Evolutionary conservation across 1,284 basidiomycete species (phyloP).

Genomic region (Heliocybe sulcata): DNA sequence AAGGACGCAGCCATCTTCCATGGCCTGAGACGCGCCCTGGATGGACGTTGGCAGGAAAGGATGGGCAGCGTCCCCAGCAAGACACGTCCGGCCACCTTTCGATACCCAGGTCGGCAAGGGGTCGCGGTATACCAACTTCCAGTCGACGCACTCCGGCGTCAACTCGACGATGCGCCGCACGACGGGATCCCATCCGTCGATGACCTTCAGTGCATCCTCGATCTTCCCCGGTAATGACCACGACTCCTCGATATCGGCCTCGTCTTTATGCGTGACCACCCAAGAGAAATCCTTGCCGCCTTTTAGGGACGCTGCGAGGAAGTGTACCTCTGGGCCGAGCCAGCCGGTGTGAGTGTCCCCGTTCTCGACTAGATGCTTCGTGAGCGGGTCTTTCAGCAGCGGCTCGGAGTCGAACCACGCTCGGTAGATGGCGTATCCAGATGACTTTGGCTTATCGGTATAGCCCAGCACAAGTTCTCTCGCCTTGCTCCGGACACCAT

Average conservation of each 20-base stretch:
- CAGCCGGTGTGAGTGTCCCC: constrained; percentile 7
- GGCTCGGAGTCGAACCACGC: constrained; percentile 14
- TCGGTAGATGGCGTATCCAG: constrained; percentile 14
- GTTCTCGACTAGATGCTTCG: constrained; percentile 10
- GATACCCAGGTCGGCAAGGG: constrained; percentile 10
- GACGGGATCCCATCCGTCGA: constrained; percentile 14
- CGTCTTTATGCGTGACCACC: constrained; percentile 14
- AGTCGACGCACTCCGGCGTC: constrained; percentile 12
- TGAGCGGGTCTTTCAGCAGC: constrained; percentile 12
- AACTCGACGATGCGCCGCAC: constrained; percentile 6
- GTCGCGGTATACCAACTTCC: constrained; percentile 17
- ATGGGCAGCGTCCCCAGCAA: neutral
- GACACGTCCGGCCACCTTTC: neutral
- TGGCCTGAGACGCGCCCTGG: constrained; percentile 1
- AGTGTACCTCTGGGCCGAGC: constrained; percentile 10
- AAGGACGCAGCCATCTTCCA: neutral
- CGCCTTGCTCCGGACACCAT: constrained; percentile 14
- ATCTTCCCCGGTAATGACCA: constrained; percentile 14
- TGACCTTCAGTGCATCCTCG: constrained; percentile 11
- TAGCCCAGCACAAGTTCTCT: constrained; percentile 7
- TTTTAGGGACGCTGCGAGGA: constrained; percentile 12
- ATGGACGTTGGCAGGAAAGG: constrained; percentile 1
- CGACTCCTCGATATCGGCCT: constrained; percentile 15
- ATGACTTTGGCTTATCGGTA: constrained; percentile 13
- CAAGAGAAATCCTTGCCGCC: constrained; percentile 14